Conservation (phyloP, 1,139 yeast species). For the Suhomyces atakaporum region DNA sequence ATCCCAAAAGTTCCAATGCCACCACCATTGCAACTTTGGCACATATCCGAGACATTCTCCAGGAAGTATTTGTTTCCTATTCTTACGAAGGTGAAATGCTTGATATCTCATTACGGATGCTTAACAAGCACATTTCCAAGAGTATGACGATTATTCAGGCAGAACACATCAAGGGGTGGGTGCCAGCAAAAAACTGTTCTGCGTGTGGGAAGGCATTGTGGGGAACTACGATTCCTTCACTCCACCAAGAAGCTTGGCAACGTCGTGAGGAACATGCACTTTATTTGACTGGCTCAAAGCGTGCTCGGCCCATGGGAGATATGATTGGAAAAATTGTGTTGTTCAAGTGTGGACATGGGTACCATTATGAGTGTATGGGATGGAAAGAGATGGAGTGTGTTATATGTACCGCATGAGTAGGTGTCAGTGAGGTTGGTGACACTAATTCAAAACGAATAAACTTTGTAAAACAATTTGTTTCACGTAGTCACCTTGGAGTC, state of each 20-base stretch:
- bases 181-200: constrained; percentile 57
- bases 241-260: constrained; percentile 53
- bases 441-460: no score
- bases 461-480: no score
- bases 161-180: constrained; percentile 61
- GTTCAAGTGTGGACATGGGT: constrained; percentile 59
- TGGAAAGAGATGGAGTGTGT: constrained; percentile 15
- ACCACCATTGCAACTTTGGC: constrained; percentile 47
- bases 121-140: constrained; percentile 55
- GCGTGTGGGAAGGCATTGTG: constrained; percentile 68
- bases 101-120: constrained; percentile 51
- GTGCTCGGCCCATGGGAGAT: constrained; percentile 9
- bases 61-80: constrained; percentile 65
- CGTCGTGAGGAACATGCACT: constrained; percentile 24
- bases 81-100: constrained; percentile 63
- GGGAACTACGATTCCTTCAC: constrained; percentile 56
- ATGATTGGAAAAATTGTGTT: constrained; percentile 25
- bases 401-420: constrained; percentile 5
- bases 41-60: constrained; percentile 61
- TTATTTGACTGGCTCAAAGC: constrained; percentile 7
- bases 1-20: constrained; percentile 13
- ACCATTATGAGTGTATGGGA: constrained; percentile 62
- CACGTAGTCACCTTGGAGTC: no score
- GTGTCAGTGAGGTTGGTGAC: not conserved
- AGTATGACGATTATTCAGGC: constrained; percentile 42